phyloP scores from a whole-genome alignment of 116 monocot species.

The Zostera marina region DNA sequence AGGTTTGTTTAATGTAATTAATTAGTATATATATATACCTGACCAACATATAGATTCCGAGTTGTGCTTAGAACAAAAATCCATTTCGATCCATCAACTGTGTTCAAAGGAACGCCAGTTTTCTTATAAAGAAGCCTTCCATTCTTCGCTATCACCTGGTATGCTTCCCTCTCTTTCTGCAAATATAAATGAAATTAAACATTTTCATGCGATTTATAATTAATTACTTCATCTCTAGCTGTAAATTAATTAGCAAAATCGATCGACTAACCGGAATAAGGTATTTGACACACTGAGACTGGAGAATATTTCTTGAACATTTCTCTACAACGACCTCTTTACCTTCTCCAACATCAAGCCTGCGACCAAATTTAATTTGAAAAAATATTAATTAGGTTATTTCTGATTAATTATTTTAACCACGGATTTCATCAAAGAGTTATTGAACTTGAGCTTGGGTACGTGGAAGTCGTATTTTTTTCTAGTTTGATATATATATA shows the following conservation, averaged over 20 bases:
- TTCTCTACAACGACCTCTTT: constrained; percentile 71
- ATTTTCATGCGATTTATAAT: too few relatives aligned
- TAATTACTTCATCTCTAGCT: too few relatives aligned
- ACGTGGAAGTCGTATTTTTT: too few relatives aligned
- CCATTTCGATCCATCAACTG: constrained; percentile 50
- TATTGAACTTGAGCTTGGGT: too few relatives aligned
- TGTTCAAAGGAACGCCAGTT: constrained; percentile 25
- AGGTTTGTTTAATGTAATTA: too few relatives aligned
- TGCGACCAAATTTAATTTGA: constrained; percentile 14
- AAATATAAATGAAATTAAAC: not conserved
- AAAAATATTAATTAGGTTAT: too few relatives aligned
- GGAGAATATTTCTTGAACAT: constrained; percentile 62
- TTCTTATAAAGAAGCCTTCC: constrained; percentile 56
- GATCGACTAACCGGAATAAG: constrained; percentile 63
- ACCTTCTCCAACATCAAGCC: constrained; percentile 86
- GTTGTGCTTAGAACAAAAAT: constrained; percentile 77
- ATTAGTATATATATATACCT: constrained; percentile 32
- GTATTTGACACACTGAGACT: constrained; percentile 65
- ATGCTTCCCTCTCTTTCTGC: constrained; percentile 61
- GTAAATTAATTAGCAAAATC: too few relatives aligned
- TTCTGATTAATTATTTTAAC: too few relatives aligned
- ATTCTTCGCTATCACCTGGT: constrained; percentile 47
- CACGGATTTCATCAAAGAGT: too few relatives aligned
- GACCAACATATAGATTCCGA: constrained; percentile 43
- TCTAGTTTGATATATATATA: too few relatives aligned